phyloP scores from a whole-genome alignment of 352 stramenopile genomes.

The Pythium sukuiense region DNA sequence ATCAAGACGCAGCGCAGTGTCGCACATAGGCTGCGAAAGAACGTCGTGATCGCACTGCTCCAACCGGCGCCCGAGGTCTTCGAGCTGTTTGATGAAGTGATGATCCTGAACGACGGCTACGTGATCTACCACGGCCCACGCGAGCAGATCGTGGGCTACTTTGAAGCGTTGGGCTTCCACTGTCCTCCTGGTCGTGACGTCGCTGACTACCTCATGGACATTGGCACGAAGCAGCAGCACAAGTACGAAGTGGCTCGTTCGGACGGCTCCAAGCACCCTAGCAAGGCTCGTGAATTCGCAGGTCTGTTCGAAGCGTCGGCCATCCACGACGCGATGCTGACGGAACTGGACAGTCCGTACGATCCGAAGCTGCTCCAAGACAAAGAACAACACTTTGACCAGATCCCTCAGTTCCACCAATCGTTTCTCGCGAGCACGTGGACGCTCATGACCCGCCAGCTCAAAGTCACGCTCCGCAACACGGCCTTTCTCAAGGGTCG shows the following conservation, averaged over 20 bases:
- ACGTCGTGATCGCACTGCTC: slow-evolving; percentile 45
- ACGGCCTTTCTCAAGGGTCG: slow-evolving; percentile 32
- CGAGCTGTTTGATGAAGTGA: slow-evolving; percentile 28
- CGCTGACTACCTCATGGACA: slow-evolving; percentile 31
- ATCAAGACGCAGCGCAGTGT: slow-evolving; percentile 43
- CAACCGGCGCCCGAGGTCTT: slow-evolving; percentile 31
- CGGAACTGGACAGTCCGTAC: slow-evolving; percentile 46
- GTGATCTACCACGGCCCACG: slow-evolving; percentile 47
- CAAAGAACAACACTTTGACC: slow-evolving; percentile 28
- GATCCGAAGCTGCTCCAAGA: slow-evolving; percentile 84
- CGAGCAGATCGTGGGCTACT: slow-evolving; percentile 33
- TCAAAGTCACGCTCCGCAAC: slow-evolving; percentile 48
- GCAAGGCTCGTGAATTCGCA: not conserved
- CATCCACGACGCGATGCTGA: too few species aligned
- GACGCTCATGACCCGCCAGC: slow-evolving; percentile 35
- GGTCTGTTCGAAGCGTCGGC: too few species aligned
- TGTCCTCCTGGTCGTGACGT: slow-evolving; percentile 31
- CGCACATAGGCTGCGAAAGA: slow-evolving; percentile 32
- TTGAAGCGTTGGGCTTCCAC: slow-evolving; percentile 29
- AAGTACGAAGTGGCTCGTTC: not conserved
- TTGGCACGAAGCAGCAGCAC: slow-evolving; percentile 25
- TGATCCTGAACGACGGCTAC: slow-evolving; percentile 1
- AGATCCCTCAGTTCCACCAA: slow-evolving; percentile 17
- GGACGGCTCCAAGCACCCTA: not conserved
- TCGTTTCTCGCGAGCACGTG: slow-evolving; percentile 16